Percentiles rank a stretch among this genome's conserved stretches.
phyloP scores from a whole-genome alignment of 768 basidiomycete genomes.

The Dioszegia crocea region DNA sequence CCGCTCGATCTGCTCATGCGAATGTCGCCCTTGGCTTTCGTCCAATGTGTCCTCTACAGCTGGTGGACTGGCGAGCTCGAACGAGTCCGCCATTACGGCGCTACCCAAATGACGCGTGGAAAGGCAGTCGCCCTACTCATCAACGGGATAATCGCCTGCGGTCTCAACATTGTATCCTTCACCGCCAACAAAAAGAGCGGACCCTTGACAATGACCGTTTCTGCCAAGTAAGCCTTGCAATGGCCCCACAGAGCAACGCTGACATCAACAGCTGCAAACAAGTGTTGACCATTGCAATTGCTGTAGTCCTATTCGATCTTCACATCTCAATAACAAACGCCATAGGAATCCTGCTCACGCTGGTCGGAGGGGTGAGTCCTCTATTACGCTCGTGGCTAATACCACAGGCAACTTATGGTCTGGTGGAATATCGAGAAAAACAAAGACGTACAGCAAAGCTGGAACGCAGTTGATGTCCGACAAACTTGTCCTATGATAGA shows the following conservation, averaged over 20 bases:
- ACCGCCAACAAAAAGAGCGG: constrained; percentile 92
- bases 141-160: constrained; percentile 86
- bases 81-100: constrained; percentile 56
- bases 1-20: constrained; percentile 83
- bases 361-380: constrained; percentile 80
- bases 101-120: constrained; percentile 53
- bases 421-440: constrained; percentile 35
- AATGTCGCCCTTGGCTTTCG: constrained; percentile 86
- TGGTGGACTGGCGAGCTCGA: constrained; percentile 75
- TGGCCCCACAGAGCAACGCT: background rate
- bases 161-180: constrained; percentile 88
- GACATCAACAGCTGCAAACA: constrained; percentile 64
- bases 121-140: constrained; percentile 60
- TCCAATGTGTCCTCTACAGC: constrained; percentile 76
- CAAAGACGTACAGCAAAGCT: constrained; percentile 7
- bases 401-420: constrained; percentile 34
- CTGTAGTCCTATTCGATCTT: constrained; percentile 77
- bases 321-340: constrained; percentile 74
- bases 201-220: constrained; percentile 53
- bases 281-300: constrained; percentile 78
- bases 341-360: constrained; percentile 75
- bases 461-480: background rate
- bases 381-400: constrained; percentile 34
- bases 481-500: background rate
- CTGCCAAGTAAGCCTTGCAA: constrained; percentile 37